Base-by-base conservation (phyloP, 2,329 filamentous ascomycete genomes). In the Fusarium tupiense region DNA sequence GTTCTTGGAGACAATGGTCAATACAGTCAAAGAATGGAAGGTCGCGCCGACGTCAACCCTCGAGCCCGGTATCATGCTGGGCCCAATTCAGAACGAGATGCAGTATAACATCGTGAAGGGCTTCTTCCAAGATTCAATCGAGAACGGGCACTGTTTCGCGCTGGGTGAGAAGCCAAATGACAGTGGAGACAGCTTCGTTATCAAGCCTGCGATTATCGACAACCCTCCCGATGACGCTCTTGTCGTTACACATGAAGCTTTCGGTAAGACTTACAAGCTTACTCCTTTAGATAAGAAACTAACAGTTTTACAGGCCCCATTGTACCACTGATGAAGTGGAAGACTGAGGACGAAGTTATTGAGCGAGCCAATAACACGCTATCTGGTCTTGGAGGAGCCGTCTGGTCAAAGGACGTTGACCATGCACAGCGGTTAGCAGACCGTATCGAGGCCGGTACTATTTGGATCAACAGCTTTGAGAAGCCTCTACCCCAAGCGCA, bases 381-480 rank as follows among this genome's bases (percentile, higher is more conserved):
- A n/a, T 85, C 84, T 35, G 89, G 88, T 2, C 83, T 91, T 1
- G 88, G 88, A 2, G 86, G 86, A 8, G 88, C 88, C 0, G 85
- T 92, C 0, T 91, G 89, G 83, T 87, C 84, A 11, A 83, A 81
- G 10, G 87, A 91, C 69, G 53, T 88, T 9, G 82, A 82, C 2
- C 81, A 83, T 14, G 89, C 89, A 0, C 83, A 84, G 26, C 81
- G 82, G 7, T 84, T 91, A 33, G 89, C 88, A 1, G 77, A 84
- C 35, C 83, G 84, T 26, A 81, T 92, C 17, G 86, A 91, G 75
- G 85, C 87, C 0, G 90, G 90, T 1, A 86, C 81, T 5, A 87
- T 91, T 1, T 91, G 88, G 86, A 87, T 91, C 76, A 91, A 91
- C 78, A 83, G 52, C 67, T 82, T 89, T 71, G 89, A 90, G 79